Conservation (phyloP, 495 filamentous ascomycete species). For the Clohesyomyces aquaticus region DNA sequence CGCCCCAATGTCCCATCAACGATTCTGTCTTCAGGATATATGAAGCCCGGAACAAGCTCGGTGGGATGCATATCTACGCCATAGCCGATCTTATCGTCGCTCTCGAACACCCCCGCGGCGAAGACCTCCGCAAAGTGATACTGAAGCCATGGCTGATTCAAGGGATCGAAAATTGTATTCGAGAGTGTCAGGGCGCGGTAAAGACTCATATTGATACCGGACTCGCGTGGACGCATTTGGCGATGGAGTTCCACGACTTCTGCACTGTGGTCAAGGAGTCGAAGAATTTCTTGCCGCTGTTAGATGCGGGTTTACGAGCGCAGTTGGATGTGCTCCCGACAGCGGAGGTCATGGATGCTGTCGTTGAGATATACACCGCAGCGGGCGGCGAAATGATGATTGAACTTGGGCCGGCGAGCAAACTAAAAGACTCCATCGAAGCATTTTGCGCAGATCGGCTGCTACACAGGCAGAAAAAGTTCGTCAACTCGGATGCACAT, state of each 20-base stretch:
- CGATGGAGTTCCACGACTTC: constrained; percentile 23
- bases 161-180: constrained; percentile 25
- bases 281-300: constrained; percentile 6
- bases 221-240: constrained; percentile 18
- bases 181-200: constrained; percentile 23
- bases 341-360: not conserved
- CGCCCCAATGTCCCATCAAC: constrained; percentile 1
- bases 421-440: constrained; percentile 15
- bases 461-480: constrained; percentile 10
- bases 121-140: constrained; percentile 15
- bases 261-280: constrained; percentile 17
- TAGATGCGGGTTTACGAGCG: constrained; percentile 1
- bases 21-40: constrained; percentile 15
- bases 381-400: not conserved
- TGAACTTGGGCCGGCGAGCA: not conserved
- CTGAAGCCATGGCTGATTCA: constrained; percentile 19
- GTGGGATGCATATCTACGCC: constrained; percentile 11
- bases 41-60: constrained; percentile 1
- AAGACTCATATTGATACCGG: constrained; percentile 14
- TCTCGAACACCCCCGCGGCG: constrained; percentile 5
- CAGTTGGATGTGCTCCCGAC: constrained; percentile 23
- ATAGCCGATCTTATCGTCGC: constrained; percentile 10
- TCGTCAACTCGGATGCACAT: not conserved
- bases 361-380: constrained; percentile 11
- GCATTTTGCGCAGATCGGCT: constrained; percentile 27